phyloP scores from a whole-genome alignment of 768 basidiomycete genomes.

The Suillus bovinus region DNA sequence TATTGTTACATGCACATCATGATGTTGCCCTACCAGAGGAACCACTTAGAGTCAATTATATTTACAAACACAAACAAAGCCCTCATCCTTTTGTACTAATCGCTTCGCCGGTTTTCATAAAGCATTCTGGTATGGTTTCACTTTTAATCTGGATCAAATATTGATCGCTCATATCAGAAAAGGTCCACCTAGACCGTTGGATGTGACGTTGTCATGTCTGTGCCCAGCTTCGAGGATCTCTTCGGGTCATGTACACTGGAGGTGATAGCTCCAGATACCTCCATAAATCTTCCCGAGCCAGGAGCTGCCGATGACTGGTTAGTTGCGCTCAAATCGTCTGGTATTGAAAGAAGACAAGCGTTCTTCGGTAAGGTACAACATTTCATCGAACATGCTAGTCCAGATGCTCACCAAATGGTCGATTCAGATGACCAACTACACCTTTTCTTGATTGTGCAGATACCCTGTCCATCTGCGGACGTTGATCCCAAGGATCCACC shows the following conservation, averaged over 20 bases:
- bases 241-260: slow-evolving; percentile 61
- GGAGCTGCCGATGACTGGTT: slow-evolving; percentile 57
- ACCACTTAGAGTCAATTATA: no score
- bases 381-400: slow-evolving; percentile 12
- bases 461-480: slow-evolving; percentile 28
- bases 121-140: background rate
- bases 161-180: background rate
- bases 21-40: no score
- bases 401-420: slow-evolving; percentile 18
- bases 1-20: background rate
- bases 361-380: slow-evolving; percentile 65
- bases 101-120: background rate
- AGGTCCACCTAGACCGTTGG: background rate
- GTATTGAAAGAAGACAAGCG: slow-evolving; percentile 58
- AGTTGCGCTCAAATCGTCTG: slow-evolving; percentile 39
- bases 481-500: slow-evolving; percentile 37
- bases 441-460: slow-evolving; percentile 44
- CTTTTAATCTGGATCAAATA: background rate
- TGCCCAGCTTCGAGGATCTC: slow-evolving; percentile 58
- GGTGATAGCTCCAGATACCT: slow-evolving; percentile 65
- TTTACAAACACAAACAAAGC: background rate
- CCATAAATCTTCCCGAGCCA: slow-evolving; percentile 57
- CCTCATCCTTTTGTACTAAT: background rate
- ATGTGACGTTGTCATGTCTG: slow-evolving; percentile 19
- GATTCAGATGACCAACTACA: slow-evolving; percentile 56